Percentiles rank a stretch among this genome's conserved stretches.
Conservation (phyloP, 2,329 filamentous ascomycete species). For the Aspergillus hortae region DNA sequence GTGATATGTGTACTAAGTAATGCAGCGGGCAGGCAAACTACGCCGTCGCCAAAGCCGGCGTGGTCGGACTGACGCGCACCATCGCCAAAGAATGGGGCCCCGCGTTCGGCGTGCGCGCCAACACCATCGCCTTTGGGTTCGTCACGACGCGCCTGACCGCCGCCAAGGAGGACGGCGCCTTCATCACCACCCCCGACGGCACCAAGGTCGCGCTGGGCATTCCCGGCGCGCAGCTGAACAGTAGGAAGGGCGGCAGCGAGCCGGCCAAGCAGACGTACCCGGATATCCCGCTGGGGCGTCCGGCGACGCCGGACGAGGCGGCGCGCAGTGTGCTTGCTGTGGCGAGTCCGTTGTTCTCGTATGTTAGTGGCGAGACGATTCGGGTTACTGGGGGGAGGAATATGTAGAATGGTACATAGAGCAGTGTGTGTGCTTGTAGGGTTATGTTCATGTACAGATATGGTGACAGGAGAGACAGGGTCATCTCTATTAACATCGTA, state of each 20-base stretch:
- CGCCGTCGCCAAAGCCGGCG: constrained; percentile 76
- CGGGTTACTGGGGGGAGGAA: constrained; percentile 75
- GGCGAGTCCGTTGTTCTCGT: constrained; percentile 76
- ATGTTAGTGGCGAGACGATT: constrained; percentile 83
- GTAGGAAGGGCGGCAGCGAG: constrained; percentile 25
- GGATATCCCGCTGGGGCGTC: constrained; percentile 75
- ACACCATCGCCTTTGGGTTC: constrained; percentile 80
- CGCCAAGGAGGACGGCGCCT: constrained; percentile 79
- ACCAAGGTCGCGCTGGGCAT: constrained; percentile 73
- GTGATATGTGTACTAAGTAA: too few relatives aligned
- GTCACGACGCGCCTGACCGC: constrained; percentile 77
- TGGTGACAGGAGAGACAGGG: not conserved
- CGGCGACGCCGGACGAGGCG: constrained; percentile 76
- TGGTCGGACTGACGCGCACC: constrained; percentile 79
- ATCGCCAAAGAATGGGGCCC: constrained; percentile 93
- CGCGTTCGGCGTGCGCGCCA: constrained; percentile 73
- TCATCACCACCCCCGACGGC: constrained; percentile 71
- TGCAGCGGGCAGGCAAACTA: constrained; percentile 78
- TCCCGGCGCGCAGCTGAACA: constrained; percentile 54
- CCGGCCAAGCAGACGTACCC: constrained; percentile 44
- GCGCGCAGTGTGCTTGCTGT: constrained; percentile 74
- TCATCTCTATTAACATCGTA: not conserved
- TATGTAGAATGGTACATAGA: constrained; percentile 42
- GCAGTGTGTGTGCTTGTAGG: too few relatives aligned
- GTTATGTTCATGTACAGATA: not conserved